Evolutionary conservation across 371 early-diverging fungal species (phyloP).

Genomic region (Mycotypha africana): DNA sequence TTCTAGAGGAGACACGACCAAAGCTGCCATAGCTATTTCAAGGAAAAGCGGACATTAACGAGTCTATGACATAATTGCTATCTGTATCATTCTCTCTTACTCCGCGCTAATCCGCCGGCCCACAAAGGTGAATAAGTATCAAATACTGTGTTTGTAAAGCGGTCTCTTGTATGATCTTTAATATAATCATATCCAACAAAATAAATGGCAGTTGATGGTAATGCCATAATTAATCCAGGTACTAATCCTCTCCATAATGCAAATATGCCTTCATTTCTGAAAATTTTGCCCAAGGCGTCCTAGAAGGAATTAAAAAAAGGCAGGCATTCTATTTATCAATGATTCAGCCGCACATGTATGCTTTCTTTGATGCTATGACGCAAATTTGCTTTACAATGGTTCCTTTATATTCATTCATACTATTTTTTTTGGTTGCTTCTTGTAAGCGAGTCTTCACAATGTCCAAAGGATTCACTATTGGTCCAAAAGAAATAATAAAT

Average conservation of each 20-base stretch:
- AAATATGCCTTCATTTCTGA: constrained; percentile 72
- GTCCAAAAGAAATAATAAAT: constrained; percentile 85
- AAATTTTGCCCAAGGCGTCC: constrained; percentile 81
- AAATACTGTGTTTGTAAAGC: constrained; percentile 20
- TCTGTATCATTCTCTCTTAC: no score
- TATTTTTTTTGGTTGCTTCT: constrained; percentile 47
- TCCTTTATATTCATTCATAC: constrained; percentile 16
- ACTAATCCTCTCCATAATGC: constrained; percentile 88
- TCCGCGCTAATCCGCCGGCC: constrained; percentile 82
- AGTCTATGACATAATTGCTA: no score
- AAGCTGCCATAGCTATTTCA: constrained; percentile 63
- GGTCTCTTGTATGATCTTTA: constrained; percentile 40
- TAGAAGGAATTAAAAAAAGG: no score
- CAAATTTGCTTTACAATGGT: constrained; percentile 20
- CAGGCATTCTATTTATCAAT: no score
- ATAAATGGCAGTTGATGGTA: constrained; percentile 92
- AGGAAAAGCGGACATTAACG: background rate
- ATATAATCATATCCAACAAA: constrained; percentile 93
- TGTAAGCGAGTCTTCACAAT: constrained; percentile 92
- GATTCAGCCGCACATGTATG: no score
- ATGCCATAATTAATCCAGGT: constrained; percentile 84
- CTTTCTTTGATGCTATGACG: background rate
- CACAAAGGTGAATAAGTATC: constrained; percentile 61
- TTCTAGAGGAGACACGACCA: constrained; percentile 87
- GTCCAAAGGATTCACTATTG: constrained; percentile 88